Evolutionary conservation across 257 asterid species (phyloP).

Genomic region (Scutellaria baicalensis): DNA sequence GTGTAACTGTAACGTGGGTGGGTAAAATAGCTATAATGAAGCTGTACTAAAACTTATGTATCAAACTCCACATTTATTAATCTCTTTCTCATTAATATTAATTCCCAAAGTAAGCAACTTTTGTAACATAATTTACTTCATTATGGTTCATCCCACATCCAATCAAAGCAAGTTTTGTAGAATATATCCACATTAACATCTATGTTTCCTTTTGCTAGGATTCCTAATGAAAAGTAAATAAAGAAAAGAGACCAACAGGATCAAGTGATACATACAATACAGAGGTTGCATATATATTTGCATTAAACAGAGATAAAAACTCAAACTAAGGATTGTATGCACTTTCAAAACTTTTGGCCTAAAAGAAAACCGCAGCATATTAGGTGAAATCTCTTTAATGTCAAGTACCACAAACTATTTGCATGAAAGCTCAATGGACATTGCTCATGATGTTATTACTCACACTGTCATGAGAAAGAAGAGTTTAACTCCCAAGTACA

Average conservation of each 20-base stretch:
- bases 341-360: too few species aligned
- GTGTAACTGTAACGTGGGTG: not conserved
- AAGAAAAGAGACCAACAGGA: not conserved
- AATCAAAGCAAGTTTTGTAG: not conserved
- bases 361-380: not conserved
- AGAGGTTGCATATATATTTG: not conserved
- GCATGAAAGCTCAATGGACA: constrained; percentile 4
- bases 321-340: not conserved
- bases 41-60: not conserved
- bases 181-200: too few species aligned
- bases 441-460: constrained; percentile 20
- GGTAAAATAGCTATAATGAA: not conserved
- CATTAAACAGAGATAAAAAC: not conserved
- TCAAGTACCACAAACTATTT: not conserved
- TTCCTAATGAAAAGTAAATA: too few species aligned
- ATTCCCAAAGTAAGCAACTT: not conserved
- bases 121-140: not conserved
- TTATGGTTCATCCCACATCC: not conserved
- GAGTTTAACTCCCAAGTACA: constrained; percentile 11
- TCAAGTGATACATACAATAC: not conserved
- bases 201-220: too few species aligned
- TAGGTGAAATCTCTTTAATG: not conserved
- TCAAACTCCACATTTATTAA: too few species aligned
- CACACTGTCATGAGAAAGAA: constrained; percentile 10
- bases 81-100: not conserved